Base-by-base conservation (phyloP, 768 basidiomycete species). In the Clitopilus passeckerianus region DNA sequence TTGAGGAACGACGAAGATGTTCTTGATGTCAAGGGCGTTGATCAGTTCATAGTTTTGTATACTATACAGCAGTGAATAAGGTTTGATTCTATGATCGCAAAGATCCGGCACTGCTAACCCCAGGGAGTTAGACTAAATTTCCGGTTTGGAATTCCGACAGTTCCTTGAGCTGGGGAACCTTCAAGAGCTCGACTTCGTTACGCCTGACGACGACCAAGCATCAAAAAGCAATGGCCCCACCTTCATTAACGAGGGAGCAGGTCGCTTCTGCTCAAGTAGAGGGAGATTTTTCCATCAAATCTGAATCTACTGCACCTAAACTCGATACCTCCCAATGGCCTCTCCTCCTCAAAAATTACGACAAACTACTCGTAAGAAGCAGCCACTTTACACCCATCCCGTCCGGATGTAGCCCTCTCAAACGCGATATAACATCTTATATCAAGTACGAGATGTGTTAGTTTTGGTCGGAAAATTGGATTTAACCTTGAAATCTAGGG, bases 381-480 rank as follows among this genome's bases (percentile, higher is more conserved):
- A 89, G 91, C 60, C 97, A 99, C 79, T 99, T 98, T 75, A 98
- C 97, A 8, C 97, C 96, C 59, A 97, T 99, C 68, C 94, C 95
- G 24, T 83, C 88, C 20, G 96, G 97, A 41, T 93, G 89, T 71
- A 92, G 89, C 65, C 97, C 97, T 44, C 78, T 99, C 66, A 98
- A 97, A 76, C 89, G 97, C 56, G 97, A 99, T 69, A 89, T 99
- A 54, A 77, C 80, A 15, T 82, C 84, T 58, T 98, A 99, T 75
- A 86, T 99, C 74, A 96, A 95, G 91, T 93, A 70, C 56, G 75
- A 34, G 8, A 44, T 41, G 34, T 6, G 23, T 1, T 30, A 54
- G 23, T 35, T 34, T 61, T 15, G 14, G 12, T 33, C 50, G 43
- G 59, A 57, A 24, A 62, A 35, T 33, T 18, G 16, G 7, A 22